Percentiles rank a stretch among this genome's conserved stretches.
Evolutionary conservation across 2,329 filamentous ascomycete genomes (phyloP).

Genomic region (Arthrobotrys sphaeroides): DNA sequence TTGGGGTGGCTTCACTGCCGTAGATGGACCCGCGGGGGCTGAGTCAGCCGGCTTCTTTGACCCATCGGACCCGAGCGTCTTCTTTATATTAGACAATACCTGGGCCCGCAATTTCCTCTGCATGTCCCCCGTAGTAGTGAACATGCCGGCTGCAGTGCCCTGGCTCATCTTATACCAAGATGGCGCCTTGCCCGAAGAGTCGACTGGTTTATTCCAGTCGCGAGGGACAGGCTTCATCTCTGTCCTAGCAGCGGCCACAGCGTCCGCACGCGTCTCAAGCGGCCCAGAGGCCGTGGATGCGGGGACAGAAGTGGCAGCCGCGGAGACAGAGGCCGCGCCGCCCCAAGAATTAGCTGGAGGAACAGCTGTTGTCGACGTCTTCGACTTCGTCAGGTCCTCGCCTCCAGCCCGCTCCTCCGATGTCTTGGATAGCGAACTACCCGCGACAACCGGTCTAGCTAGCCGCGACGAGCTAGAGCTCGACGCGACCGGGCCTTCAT

Average conservation of each 20-base stretch:
- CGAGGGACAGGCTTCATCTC: background rate
- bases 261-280: background rate
- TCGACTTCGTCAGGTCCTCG: background rate
- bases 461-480: background rate
- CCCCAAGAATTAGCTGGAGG: background rate
- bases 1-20: background rate
- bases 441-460: conserved; percentile 1
- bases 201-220: background rate
- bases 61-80: background rate
- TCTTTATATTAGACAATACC: background rate
- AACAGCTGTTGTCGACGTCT: background rate
- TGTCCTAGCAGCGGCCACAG: background rate
- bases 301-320: background rate
- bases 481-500: background rate
- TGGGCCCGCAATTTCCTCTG: background rate
- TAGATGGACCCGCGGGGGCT: background rate
- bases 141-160: background rate
- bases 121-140: background rate
- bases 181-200: background rate
- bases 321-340: background rate
- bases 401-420: background rate
- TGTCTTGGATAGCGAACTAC: background rate
- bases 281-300: too few species aligned
- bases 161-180: background rate
- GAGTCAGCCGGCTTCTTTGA: background rate